phyloP scores from a whole-genome alignment of 2,329 filamentous ascomycete genomes.

The Elsinoe ampelina region DNA sequence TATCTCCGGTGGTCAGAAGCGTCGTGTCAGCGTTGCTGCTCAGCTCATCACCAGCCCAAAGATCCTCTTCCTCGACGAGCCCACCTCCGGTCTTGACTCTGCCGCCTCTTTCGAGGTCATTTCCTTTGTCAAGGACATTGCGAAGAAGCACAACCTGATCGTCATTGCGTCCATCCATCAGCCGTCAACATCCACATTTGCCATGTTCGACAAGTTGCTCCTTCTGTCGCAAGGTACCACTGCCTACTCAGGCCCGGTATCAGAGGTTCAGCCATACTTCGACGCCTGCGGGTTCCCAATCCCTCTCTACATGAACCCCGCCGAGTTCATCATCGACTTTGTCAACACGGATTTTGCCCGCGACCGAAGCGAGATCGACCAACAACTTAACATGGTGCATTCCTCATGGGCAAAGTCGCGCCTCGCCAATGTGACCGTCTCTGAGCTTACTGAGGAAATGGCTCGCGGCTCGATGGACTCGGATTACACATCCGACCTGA shows the following conservation, averaged over 20 bases:
- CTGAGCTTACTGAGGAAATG: constrained; percentile 28
- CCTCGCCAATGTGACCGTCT: constrained; percentile 28
- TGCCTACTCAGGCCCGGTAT: constrained; percentile 62
- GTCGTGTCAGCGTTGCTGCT: constrained; percentile 67
- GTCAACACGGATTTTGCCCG: constrained; percentile 66
- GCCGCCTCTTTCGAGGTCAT: constrained; percentile 68
- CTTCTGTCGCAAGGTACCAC: constrained; percentile 62
- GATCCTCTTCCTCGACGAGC: constrained; percentile 75
- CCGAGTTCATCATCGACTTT: constrained; percentile 69
- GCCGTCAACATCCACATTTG: constrained; percentile 69
- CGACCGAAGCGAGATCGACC: constrained; percentile 39
- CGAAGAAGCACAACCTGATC: constrained; percentile 59
- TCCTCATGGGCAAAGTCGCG: constrained; percentile 45
- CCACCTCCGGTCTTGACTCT: constrained; percentile 75
- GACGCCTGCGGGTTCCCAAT: constrained; percentile 50
- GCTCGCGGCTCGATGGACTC: constrained; percentile 26
- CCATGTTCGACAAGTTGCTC: constrained; percentile 70
- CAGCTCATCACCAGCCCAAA: constrained; percentile 73
- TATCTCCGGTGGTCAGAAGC: constrained; percentile 77
- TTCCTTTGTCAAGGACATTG: constrained; percentile 59
- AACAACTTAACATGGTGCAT: constrained; percentile 46
- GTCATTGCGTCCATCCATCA: constrained; percentile 80
- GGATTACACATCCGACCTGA: constrained; percentile 23
- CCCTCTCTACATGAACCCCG: constrained; percentile 64
- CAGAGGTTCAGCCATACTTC: constrained; percentile 54